phyloP scores from a whole-genome alignment of 1,284 basidiomycete species.

The Leccinum fuscescens region DNA sequence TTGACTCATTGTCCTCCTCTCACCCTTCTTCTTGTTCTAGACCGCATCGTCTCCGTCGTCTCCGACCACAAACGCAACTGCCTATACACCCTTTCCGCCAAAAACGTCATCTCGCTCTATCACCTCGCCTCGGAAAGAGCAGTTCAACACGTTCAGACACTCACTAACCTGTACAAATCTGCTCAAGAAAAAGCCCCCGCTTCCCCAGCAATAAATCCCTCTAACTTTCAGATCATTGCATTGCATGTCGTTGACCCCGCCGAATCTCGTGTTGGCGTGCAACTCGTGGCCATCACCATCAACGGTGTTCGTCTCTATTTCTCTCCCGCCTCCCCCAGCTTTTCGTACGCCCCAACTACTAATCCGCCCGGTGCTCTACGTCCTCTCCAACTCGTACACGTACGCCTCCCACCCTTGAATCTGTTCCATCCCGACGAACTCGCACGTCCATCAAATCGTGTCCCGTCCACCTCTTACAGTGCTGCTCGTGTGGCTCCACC shows the following conservation, averaged over 20 bases:
- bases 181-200: conserved; percentile 76
- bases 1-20: not conserved
- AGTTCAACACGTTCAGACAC: conserved; percentile 64
- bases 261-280: conserved; percentile 65
- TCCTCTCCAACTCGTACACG: conserved; percentile 66
- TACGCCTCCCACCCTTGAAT: conserved; percentile 76
- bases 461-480: conserved; percentile 42
- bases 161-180: conserved; percentile 66
- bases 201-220: conserved; percentile 65
- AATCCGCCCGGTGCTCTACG: conserved; percentile 40
- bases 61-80: conserved; percentile 65
- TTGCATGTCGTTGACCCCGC: conserved; percentile 62
- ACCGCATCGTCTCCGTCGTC: conserved; percentile 66
- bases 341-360: conserved; percentile 30
- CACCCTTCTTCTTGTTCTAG: conserved; percentile 38
- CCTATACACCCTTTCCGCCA: conserved; percentile 73
- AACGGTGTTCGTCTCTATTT: conserved; percentile 84
- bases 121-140: conserved; percentile 58
- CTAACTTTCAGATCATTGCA: conserved; percentile 62
- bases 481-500: conserved; percentile 41
- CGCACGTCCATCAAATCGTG: conserved; percentile 45
- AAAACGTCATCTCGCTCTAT: conserved; percentile 71
- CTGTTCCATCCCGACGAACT: conserved; percentile 75
- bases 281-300: conserved; percentile 77
- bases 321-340: conserved; percentile 48